phyloP scores from a whole-genome alignment of 2,329 filamentous ascomycete genomes.

The Sphaerulina musiva region DNA sequence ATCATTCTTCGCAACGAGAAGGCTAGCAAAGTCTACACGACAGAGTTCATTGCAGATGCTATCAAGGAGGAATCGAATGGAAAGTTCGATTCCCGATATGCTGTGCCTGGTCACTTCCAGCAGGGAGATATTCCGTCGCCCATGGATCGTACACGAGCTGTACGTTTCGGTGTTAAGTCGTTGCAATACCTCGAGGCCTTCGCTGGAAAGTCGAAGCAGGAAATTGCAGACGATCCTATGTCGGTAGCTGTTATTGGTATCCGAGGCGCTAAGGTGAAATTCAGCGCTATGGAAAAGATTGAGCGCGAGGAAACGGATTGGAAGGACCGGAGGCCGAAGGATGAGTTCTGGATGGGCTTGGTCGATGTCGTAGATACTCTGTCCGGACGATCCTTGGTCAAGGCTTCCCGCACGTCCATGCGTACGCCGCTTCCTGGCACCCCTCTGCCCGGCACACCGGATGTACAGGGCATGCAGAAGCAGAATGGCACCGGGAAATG shows the following conservation, averaged over 20 bases:
- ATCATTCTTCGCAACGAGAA: slow-evolving; percentile 96
- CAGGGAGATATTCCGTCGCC: slow-evolving; percentile 87
- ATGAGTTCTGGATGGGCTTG: slow-evolving; percentile 77
- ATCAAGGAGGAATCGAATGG: slow-evolving; percentile 89
- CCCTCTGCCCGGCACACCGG: slow-evolving; percentile 3
- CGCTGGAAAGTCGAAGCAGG: slow-evolving; percentile 57
- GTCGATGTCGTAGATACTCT: slow-evolving; percentile 79
- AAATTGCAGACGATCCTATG: slow-evolving; percentile 66
- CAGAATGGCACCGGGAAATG: slow-evolving; percentile 13
- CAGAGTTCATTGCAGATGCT: slow-evolving; percentile 89
- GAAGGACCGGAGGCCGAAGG: slow-evolving; percentile 75
- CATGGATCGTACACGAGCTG: slow-evolving; percentile 91
- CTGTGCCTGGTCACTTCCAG: slow-evolving; percentile 88
- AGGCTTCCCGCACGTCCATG: slow-evolving; percentile 17
- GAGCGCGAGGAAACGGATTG: slow-evolving; percentile 88
- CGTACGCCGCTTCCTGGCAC: slow-evolving; percentile 12
- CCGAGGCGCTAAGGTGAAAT: slow-evolving; percentile 81
- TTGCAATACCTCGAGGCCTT: slow-evolving; percentile 84
- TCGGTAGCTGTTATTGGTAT: slow-evolving; percentile 84
- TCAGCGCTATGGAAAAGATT: slow-evolving; percentile 71
- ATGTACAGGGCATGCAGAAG: neutral
- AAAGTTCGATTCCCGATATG: slow-evolving; percentile 85
- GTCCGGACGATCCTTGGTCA: slow-evolving; percentile 54
- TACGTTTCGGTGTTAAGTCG: slow-evolving; percentile 87
- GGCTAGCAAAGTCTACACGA: slow-evolving; percentile 81